A percentile compares a stretch with the other conserved stretches of the same genome.
Evolutionary conservation across 176 grass and related monocot genomes (phyloP).

Genomic region (Leersia perrieri): DNA sequence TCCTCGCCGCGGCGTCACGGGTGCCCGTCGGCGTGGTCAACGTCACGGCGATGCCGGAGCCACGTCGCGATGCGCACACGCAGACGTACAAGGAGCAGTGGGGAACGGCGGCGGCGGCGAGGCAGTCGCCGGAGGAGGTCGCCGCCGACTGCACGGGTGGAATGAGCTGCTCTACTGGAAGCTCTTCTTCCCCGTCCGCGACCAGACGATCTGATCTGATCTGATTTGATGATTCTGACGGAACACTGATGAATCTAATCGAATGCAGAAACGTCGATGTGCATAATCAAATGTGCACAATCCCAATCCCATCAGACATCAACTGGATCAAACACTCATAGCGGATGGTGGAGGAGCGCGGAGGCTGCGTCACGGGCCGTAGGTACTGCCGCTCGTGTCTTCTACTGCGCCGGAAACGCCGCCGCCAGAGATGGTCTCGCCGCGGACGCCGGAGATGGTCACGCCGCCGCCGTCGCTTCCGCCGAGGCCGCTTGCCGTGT

Average conservation of each 20-base stretch:
- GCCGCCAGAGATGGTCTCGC: constrained; percentile 20
- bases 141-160: constrained; percentile 76
- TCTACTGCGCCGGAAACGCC: constrained; percentile 39
- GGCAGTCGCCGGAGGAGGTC: constrained; percentile 52
- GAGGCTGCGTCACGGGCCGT: constrained; percentile 30
- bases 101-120: constrained; percentile 40
- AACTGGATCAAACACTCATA: too few relatives aligned
- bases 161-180: constrained; percentile 74
- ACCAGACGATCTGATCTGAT: constrained; percentile 26
- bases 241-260: too few relatives aligned
- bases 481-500: constrained; percentile 37
- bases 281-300: too few relatives aligned
- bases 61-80: constrained; percentile 61
- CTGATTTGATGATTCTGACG: too few relatives aligned
- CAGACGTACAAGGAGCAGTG: constrained; percentile 50
- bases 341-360: too few relatives aligned
- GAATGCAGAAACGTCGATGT: too few relatives aligned
- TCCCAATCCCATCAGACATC: too few relatives aligned
- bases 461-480: constrained; percentile 41
- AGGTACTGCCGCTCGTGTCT: constrained; percentile 21
- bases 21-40: constrained; percentile 59
- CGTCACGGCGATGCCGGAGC: constrained; percentile 63
- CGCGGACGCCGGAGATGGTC: constrained; percentile 59
- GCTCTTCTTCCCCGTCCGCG: constrained; percentile 60
- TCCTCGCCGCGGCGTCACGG: constrained; percentile 38